phyloP scores from a whole-genome alignment of 768 basidiomycete genomes.

The Auriscalpium vulgare region DNA sequence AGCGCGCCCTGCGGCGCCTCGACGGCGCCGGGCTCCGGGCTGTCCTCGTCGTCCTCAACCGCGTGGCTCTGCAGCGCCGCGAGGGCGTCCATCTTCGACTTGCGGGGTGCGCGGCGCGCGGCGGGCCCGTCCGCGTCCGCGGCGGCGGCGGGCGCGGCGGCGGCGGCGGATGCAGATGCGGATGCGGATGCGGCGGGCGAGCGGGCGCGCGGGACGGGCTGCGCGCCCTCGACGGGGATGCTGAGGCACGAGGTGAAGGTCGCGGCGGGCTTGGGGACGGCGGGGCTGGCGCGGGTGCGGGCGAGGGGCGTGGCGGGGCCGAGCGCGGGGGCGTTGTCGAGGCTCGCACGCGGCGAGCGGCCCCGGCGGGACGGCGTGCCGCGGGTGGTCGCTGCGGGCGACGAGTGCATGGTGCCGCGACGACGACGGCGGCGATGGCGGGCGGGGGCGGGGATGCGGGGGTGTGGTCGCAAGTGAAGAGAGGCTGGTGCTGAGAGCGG shows the following conservation, averaged over 20 bases:
- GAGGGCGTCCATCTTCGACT: slow-evolving; percentile 85
- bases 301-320: slow-evolving; percentile 12
- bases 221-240: slow-evolving; percentile 70
- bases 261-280: slow-evolving; percentile 26
- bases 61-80: slow-evolving; percentile 68
- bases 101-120: slow-evolving; percentile 66
- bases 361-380: slow-evolving; percentile 14
- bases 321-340: slow-evolving; percentile 5
- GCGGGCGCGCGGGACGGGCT: slow-evolving; percentile 38
- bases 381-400: slow-evolving; percentile 13
- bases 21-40: slow-evolving; percentile 39
- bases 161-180: slow-evolving; percentile 2
- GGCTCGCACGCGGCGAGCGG: neutral
- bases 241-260: slow-evolving; percentile 60
- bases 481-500: slow-evolving; percentile 14
- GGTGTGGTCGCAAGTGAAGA: slow-evolving; percentile 3
- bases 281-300: slow-evolving; percentile 1
- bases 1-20: slow-evolving; percentile 36
- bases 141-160: neutral
- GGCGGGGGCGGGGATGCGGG: neutral
- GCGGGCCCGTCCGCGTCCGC: neutral
- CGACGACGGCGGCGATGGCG: neutral
- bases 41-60: slow-evolving; percentile 46
- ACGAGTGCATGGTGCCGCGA: slow-evolving; percentile 5
- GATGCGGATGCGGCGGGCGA: slow-evolving; percentile 3